These are phyloP conservation scores for Seiridium cupressi DNA, from an alignment of 2,329 filamentous ascomycete species.

Conservation along the genomic window DNA sequence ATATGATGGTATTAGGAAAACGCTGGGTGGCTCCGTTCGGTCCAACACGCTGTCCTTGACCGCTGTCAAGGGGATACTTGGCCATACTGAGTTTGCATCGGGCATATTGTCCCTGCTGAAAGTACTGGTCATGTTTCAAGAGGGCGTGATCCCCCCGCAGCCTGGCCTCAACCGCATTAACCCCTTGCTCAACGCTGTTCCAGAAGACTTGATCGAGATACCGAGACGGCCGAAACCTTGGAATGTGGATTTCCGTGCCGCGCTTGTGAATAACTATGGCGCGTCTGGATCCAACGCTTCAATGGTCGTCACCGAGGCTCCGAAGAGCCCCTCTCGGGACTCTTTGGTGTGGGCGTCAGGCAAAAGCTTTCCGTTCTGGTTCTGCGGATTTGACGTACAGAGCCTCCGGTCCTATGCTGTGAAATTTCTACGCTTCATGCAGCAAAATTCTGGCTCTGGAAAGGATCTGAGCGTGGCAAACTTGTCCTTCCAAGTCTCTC, in stretches of 20 bases:
- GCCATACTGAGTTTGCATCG: conserved; percentile 40
- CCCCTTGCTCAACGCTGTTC: conserved; percentile 34
- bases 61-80: conserved; percentile 44
- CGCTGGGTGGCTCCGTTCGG: conserved; percentile 48
- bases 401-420: too few species aligned
- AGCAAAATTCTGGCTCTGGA: too few species aligned
- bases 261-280: conserved; percentile 51
- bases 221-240: not conserved
- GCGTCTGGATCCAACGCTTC: conserved; percentile 48
- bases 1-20: conserved; percentile 58
- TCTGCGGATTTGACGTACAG: too few species aligned
- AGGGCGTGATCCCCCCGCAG: conserved; percentile 41
- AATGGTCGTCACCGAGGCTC: conserved; percentile 18
- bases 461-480: too few species aligned
- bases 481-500: too few species aligned
- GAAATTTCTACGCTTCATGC: too few species aligned
- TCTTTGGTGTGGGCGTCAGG: not conserved
- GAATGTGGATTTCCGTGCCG: conserved; percentile 19
- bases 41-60: conserved; percentile 42
- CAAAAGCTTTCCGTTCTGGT: not conserved
- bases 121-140: conserved; percentile 18
- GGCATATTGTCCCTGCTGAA: conserved; percentile 22
- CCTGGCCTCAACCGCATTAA: conserved; percentile 49
- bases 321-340: not conserved
- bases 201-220: conserved; percentile 31